phyloP scores from a whole-genome alignment of 345 rosid genomes.

The Zanthoxylum bungeanum region DNA sequence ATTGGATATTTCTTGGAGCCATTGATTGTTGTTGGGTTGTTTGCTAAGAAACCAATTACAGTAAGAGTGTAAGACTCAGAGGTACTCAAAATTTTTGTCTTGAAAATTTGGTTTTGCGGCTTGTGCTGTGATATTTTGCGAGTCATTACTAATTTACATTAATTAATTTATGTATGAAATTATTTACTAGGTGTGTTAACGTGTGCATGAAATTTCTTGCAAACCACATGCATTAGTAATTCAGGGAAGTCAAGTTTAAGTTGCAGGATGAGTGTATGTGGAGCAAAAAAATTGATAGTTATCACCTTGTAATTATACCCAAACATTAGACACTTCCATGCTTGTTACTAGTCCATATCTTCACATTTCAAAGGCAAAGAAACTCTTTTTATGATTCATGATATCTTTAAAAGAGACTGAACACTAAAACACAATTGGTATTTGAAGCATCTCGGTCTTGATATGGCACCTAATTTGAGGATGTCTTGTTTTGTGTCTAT shows the following conservation, averaged over 20 bases:
- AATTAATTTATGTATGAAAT: too few species aligned
- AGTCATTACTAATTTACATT: background rate
- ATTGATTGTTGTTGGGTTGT: conserved; percentile 67
- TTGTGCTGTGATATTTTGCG: background rate
- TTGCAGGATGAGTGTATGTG: too few species aligned
- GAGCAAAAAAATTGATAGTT: too few species aligned
- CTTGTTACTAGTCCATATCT: background rate
- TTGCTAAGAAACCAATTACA: conserved; percentile 60
- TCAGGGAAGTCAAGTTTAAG: background rate
- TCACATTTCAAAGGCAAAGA: background rate
- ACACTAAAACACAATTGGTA: background rate
- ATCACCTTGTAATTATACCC: background rate
- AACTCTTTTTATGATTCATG: background rate
- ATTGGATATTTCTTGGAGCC: conserved; percentile 91
- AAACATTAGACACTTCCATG: background rate
- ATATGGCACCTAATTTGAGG: background rate
- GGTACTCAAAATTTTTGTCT: conserved; percentile 34
- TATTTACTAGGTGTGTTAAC: too few species aligned
- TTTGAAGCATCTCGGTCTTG: background rate
- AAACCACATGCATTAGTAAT: background rate
- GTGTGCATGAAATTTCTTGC: background rate
- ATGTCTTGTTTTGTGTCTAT: background rate
- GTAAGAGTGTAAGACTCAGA: conserved; percentile 70
- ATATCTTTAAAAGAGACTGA: background rate
- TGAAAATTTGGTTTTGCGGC: background rate